Base-by-base conservation (phyloP, 306 rosid genomes). In the Cucumis sativus region DNA sequence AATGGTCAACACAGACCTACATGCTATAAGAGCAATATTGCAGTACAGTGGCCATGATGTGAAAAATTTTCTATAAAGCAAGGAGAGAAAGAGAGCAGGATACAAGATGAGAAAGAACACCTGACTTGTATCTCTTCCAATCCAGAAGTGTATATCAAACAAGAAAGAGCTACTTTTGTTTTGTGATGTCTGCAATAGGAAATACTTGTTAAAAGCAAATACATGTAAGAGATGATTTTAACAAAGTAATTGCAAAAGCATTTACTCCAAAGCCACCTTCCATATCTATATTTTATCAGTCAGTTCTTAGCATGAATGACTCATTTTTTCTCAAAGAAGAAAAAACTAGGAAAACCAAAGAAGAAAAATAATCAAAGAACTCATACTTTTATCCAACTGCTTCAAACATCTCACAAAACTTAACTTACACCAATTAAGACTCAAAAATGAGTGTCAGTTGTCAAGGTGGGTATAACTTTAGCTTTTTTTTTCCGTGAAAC, bases 111-210 rank as follows among this genome's bases (percentile, higher is more conserved):
- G 72, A n/a, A 83, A 78, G 77, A 80, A 69, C 71, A 92, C 99
- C 96, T 96, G 98, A 86, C 98, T 96, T 63, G 99, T 88, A 84
- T 96, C 99, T 84, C 85, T 92, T 84, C 99, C 99, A 84, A 96
- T 80, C 99, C 99, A 96, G 86, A 92, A 96, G 88, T 96, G 99
- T 74, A 96, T 86, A 75, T 96, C 99, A 80, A 78, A 85, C 6
- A 87, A 79, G 82, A 80, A 89, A 78, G 91, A 74, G 6, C 98
- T 93, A 60, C 98, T 92, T 88, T 83, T 96, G 85, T 86, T 90
- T 84, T 90, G 98, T 65, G 93, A 68, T 68, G 97, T 91, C 98
- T 96, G 85, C 85, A 89, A 25, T 28, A 73, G 41, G 45, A 28
- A 73, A 73, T 49, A 33, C 18, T 25, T 51, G 30, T 73, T 51